These are phyloP conservation scores for Misopates orontium DNA, from an alignment of 257 asterid species.

Conservation along the genomic window DNA sequence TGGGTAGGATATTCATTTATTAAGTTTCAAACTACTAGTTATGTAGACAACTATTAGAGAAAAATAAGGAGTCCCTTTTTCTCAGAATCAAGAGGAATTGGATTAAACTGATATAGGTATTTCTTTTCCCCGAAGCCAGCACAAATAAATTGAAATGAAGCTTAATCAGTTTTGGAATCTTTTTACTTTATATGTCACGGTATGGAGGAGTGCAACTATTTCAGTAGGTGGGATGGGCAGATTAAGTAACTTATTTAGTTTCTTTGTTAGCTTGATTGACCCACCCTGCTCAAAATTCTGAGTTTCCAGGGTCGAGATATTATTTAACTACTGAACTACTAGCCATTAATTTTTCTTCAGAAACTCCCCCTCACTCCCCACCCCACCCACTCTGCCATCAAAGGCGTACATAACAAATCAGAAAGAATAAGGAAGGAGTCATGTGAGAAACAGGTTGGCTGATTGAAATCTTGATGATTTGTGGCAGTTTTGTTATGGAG, in stretches of 20 bases:
- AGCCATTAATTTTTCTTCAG: too few species aligned
- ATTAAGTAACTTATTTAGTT: not conserved
- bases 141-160: not conserved
- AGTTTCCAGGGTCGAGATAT: not conserved
- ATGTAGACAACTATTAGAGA: too few species aligned
- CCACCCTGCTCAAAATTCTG: not conserved
- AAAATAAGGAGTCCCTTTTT: too few species aligned
- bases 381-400: too few species aligned
- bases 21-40: too few species aligned
- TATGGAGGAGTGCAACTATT: not conserved
- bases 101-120: too few species aligned
- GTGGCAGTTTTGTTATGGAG: slow-evolving; percentile 1
- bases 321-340: not conserved
- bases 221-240: not conserved
- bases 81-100: too few species aligned
- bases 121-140: too few species aligned
- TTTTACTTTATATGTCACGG: not conserved
- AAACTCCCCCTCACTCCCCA: too few species aligned
- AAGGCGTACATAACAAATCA: not conserved
- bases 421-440: not conserved
- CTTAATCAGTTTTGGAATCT: not conserved
- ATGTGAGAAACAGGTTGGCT: not conserved
- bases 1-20: too few species aligned
- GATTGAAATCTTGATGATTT: not conserved
- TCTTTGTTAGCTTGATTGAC: not conserved